Evolutionary conservation across 768 basidiomycete species (phyloP).

Genomic region (Leccinum imitatum): DNA sequence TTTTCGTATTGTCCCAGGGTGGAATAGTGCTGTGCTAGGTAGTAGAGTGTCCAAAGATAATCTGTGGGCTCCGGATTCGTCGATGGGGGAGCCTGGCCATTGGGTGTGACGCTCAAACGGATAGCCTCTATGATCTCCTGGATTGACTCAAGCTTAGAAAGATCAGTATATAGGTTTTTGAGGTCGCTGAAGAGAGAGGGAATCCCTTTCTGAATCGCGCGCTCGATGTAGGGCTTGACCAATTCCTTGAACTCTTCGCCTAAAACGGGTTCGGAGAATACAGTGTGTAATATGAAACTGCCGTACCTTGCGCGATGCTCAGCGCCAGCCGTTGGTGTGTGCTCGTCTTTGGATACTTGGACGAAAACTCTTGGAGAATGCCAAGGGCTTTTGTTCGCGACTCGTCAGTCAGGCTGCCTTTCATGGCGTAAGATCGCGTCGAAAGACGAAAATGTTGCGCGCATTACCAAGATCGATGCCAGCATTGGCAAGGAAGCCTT

Average conservation of each 20-base stretch:
- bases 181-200: constrained; percentile 93
- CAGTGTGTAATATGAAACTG: background rate
- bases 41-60: constrained; percentile 94
- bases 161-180: constrained; percentile 75
- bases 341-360: constrained; percentile 63
- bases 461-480: constrained; percentile 64
- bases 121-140: constrained; percentile 65
- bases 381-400: constrained; percentile 52
- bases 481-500: constrained; percentile 63
- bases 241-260: constrained; percentile 69
- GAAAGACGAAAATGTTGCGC: background rate
- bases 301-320: constrained; percentile 53
- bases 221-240: constrained; percentile 63
- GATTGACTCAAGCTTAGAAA: constrained; percentile 63
- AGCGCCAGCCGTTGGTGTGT: constrained; percentile 77
- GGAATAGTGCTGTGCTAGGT: constrained; percentile 87
- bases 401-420: constrained; percentile 48
- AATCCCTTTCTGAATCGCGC: constrained; percentile 77
- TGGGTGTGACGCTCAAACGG: constrained; percentile 35
- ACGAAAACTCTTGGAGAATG: constrained; percentile 58
- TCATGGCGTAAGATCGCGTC: constrained; percentile 14
- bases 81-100: constrained; percentile 32
- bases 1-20: constrained; percentile 45
- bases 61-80: constrained; percentile 58
- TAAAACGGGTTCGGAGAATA: constrained; percentile 18